phyloP scores from a whole-genome alignment of 2,329 filamentous ascomycete species.

The Coleophoma crateriformis region DNA sequence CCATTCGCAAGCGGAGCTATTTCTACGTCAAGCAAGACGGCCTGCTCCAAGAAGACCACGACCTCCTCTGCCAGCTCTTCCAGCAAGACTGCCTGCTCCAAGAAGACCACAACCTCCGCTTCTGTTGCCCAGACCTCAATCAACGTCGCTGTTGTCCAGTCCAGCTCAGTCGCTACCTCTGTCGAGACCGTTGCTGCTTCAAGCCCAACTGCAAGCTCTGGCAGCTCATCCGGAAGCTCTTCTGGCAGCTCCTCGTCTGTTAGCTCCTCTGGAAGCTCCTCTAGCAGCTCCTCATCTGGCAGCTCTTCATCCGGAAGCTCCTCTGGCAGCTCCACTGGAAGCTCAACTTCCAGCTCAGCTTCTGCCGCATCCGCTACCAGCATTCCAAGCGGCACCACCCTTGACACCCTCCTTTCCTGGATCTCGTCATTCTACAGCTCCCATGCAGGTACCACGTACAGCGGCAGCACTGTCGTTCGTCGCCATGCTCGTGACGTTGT shows the following conservation, averaged over 20 bases:
- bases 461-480: slow-evolving; percentile 6
- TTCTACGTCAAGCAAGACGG: too few species aligned
- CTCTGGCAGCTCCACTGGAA: neutral
- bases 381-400: slow-evolving; percentile 11
- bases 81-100: neutral
- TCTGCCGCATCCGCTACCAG: neutral
- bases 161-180: neutral
- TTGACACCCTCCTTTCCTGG: slow-evolving; percentile 14
- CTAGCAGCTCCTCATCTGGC: neutral
- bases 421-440: slow-evolving; percentile 13
- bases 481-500: slow-evolving; percentile 12
- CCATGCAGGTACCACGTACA: slow-evolving; percentile 7
- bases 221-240: neutral
- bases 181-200: neutral
- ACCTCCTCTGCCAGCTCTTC: neutral
- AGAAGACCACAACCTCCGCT: neutral
- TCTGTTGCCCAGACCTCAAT: neutral
- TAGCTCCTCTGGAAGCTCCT: neutral
- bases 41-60: neutral
- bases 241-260: neutral
- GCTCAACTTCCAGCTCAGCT: neutral
- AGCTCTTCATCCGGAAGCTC: neutral
- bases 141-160: neutral
- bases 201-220: slow-evolving; percentile 7
- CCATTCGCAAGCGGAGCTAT: neutral